phyloP scores from a whole-genome alignment of 805 yeast species.

The Lachancea kluyveri region DNA sequence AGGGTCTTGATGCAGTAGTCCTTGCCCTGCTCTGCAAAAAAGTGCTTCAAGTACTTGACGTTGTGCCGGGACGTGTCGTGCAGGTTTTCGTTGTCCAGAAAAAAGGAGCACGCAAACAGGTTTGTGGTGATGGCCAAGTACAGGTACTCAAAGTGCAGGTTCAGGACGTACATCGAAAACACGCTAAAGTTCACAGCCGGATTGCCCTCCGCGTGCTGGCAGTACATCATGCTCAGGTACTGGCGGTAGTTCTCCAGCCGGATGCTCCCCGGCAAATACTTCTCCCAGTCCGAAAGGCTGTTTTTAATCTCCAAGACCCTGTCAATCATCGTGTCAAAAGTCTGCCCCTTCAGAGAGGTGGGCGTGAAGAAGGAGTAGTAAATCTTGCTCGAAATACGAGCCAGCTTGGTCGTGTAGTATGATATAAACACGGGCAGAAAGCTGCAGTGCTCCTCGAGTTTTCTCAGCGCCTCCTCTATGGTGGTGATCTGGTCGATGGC shows the following conservation, averaged over 20 bases:
- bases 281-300: constrained; percentile 19
- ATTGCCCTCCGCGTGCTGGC: constrained; percentile 13
- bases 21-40: constrained; percentile 11
- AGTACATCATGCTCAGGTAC: constrained; percentile 16
- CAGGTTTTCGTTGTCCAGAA: constrained; percentile 17
- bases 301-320: constrained; percentile 13
- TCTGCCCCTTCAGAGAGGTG: constrained; percentile 11
- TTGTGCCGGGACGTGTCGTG: constrained; percentile 13
- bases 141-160: constrained; percentile 20
- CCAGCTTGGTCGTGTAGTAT: constrained; percentile 15
- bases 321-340: constrained; percentile 22
- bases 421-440: constrained; percentile 19
- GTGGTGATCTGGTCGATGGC: constrained; percentile 12
- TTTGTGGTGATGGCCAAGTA: constrained; percentile 15
- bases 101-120: constrained; percentile 17
- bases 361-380: constrained; percentile 17
- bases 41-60: constrained; percentile 11
- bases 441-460: constrained; percentile 15
- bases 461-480: constrained; percentile 14
- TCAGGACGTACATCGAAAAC: constrained; percentile 18
- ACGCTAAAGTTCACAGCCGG: constrained; percentile 17
- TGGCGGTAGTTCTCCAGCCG: constrained; percentile 17
- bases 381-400: constrained; percentile 14
- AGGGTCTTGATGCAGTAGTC: constrained; percentile 15
- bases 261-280: constrained; percentile 19